These are phyloP conservation scores for Pleurotus djamor DNA, from an alignment of 768 basidiomycete species.

Conservation along the genomic window DNA sequence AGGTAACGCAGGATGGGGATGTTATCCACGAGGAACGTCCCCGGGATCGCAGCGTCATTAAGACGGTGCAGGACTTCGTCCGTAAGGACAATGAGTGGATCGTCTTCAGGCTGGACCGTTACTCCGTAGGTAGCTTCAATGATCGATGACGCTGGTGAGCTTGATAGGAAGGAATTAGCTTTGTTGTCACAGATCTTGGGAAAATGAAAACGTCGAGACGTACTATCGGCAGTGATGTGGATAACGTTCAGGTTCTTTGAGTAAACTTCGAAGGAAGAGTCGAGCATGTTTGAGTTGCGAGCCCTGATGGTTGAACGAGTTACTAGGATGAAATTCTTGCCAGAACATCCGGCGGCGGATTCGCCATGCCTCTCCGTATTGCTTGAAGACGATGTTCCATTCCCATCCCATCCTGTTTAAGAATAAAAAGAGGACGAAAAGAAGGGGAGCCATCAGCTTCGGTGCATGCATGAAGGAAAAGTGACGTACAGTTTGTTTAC, in stretches of 20 bases:
- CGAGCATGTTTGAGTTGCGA: constrained; percentile 24
- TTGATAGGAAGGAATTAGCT: background rate
- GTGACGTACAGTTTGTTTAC: constrained; percentile 18
- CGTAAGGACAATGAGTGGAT: background rate
- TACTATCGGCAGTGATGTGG: constrained; percentile 32
- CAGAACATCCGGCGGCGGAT: constrained; percentile 36
- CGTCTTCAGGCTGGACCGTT: background rate
- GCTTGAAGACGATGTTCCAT: constrained; percentile 34
- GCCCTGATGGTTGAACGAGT: constrained; percentile 24
- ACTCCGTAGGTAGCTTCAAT: background rate
- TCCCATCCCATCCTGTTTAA: constrained; percentile 36
- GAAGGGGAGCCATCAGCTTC: background rate
- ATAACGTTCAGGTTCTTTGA: constrained; percentile 34
- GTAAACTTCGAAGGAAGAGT: constrained; percentile 25
- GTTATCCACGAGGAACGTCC: constrained; percentile 10
- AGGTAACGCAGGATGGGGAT: constrained; percentile 17
- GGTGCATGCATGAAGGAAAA: no score
- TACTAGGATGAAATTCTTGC: constrained; percentile 33
- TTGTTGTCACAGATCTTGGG: background rate
- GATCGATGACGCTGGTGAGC: constrained; percentile 5
- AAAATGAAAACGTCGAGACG: constrained; percentile 7
- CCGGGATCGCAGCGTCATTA: background rate
- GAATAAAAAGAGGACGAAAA: background rate
- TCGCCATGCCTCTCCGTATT: constrained; percentile 38
- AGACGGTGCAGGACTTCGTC: constrained; percentile 1